Conservation (phyloP, 2,329 filamentous ascomycete genomes). For the Xylaria sp. region DNA sequence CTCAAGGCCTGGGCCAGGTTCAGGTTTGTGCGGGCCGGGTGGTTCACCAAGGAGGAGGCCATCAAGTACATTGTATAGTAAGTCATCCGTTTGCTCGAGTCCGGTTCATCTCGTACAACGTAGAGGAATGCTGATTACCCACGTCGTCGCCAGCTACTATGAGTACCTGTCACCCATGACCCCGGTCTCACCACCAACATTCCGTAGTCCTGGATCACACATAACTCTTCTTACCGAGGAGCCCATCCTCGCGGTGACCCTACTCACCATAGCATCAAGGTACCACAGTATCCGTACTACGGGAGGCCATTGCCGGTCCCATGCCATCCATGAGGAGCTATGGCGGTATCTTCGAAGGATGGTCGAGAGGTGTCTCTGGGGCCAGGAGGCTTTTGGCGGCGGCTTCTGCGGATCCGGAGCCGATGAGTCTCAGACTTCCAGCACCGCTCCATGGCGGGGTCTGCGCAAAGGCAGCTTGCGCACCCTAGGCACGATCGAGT, state of each 20-base stretch:
- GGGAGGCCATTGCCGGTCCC: constrained; percentile 82
- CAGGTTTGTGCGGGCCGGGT: constrained; percentile 94
- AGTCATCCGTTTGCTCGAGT: constrained; percentile 46
- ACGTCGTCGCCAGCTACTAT: constrained; percentile 74
- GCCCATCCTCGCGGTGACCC: constrained; percentile 89
- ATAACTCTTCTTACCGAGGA: constrained; percentile 85
- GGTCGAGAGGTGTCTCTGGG: constrained; percentile 95
- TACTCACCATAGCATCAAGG: constrained; percentile 89
- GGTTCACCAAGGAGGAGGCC: constrained; percentile 94
- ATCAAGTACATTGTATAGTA: constrained; percentile 95
- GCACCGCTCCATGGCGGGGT: constrained; percentile 75
- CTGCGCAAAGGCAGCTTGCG: constrained; percentile 81
- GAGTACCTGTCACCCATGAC: constrained; percentile 90
- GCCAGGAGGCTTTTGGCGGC: constrained; percentile 93
- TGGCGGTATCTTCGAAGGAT: constrained; percentile 95
- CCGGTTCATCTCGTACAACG: neutral
- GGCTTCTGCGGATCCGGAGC: constrained; percentile 82
- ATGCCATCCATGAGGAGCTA: constrained; percentile 92
- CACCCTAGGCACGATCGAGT: constrained; percentile 93
- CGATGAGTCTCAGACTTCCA: constrained; percentile 70
- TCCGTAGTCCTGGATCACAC: constrained; percentile 83
- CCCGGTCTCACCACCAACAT: constrained; percentile 92
- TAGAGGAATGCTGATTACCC: constrained; percentile 30
- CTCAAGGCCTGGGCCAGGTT: constrained; percentile 90
- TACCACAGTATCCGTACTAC: constrained; percentile 84